Base-by-base conservation (phyloP, 306 rosid genomes). In the Cucurbita moschata region DNA sequence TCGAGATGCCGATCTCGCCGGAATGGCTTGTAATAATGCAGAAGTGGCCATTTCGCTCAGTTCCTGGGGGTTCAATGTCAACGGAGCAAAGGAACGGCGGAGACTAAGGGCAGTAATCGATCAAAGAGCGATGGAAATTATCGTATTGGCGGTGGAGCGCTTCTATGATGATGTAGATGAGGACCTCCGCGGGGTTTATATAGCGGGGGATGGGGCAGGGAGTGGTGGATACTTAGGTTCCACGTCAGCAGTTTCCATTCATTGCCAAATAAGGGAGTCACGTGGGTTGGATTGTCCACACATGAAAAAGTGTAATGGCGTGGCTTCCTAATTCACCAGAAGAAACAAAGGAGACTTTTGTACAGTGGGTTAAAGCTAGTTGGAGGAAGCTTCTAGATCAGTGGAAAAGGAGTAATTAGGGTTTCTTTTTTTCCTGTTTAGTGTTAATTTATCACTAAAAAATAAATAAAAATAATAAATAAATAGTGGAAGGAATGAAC, bases 221-320 rank as follows among this genome's bases (percentile, higher is more conserved):
- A 72, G 61, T 47, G 77, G 57, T 76, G 78, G 71, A 42, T 57
- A 72, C 9, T 66, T 57, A 21, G 64, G 61, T 21, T 40, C 84
- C 78, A 77, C 78, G 68, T 65, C 81, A 39, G 42, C 47, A 26
- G 8, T 51, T 63, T 44, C 15, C 15, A 8, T 16, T 50, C 35
- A 50, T 4, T 15, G 74, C 57, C 74, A 69, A 69, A 49, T 7
- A 70, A 50, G 56, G 30, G 30, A 4, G 38, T 55, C 62, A 53
- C 72, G 69, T 44, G 75, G 69, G 57, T 40, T 40, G 3, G 62
- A 19, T 65, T 54, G 73, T 66, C 79, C 80, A 13, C 52, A 52
- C 50, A 52, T 14, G 65, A 35, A 16, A 61, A 44, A 47, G 10
- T 2, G 7, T 0, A 4, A 70, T 70, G 80, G 69, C 71, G 80